These are phyloP conservation scores for Hypoxylon sp. DNA, from an alignment of 2,329 filamentous ascomycete genomes.

Conservation along the genomic window DNA sequence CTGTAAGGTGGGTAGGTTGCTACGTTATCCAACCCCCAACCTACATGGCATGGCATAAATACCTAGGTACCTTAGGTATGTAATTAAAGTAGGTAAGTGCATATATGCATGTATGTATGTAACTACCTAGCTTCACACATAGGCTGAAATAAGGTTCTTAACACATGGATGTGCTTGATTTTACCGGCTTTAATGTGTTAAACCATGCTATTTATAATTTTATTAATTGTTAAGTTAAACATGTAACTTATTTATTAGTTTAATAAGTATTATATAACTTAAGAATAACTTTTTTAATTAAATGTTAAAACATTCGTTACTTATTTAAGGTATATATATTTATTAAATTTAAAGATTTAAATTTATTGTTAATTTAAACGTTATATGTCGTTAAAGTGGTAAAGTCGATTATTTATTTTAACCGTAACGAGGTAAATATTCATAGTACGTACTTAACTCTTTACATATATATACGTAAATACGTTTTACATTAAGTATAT, in stretches of 20 bases:
- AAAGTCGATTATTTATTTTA: slow-evolving; percentile 8
- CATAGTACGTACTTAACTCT: neutral
- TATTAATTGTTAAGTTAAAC: neutral
- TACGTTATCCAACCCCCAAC: neutral
- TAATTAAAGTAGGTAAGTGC: neutral
- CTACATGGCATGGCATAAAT: neutral
- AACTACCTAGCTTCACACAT: neutral
- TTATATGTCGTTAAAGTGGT: neutral
- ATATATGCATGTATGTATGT: neutral
- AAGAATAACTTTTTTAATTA: neutral
- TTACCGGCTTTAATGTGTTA: neutral
- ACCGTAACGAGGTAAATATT: slow-evolving; percentile 25
- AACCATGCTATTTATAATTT: neutral
- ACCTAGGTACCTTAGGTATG: neutral
- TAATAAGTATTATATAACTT: neutral
- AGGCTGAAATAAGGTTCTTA: neutral
- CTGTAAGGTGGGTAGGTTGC: neutral
- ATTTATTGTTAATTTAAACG: neutral
- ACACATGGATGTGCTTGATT: neutral
- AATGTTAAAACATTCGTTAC: neutral
- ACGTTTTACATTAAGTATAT: too few relatives aligned
- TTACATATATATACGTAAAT: too few relatives aligned
- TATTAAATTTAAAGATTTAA: too few relatives aligned
- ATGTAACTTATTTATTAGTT: neutral
- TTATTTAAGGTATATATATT: neutral